These are phyloP conservation scores for Xylariaceae sp. DNA, from an alignment of 2,329 filamentous ascomycete species.

Conservation along the genomic window DNA sequence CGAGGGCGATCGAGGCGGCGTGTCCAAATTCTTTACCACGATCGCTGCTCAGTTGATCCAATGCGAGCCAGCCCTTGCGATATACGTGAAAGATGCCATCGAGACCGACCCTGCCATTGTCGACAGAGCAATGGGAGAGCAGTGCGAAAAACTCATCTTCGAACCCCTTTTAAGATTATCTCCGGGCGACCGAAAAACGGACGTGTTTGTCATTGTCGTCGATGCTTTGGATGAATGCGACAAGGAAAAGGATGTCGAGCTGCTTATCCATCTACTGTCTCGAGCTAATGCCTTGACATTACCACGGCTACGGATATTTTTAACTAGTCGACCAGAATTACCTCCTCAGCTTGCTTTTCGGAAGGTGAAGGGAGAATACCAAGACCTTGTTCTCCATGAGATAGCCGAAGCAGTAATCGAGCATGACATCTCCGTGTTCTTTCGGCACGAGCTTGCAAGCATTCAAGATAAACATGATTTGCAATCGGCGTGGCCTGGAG, in stretches of 20 bases:
- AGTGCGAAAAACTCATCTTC: constrained; percentile 39
- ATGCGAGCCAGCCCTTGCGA: constrained; percentile 26
- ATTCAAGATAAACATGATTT: constrained; percentile 28
- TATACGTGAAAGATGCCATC: constrained; percentile 28
- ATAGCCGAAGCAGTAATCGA: constrained; percentile 28
- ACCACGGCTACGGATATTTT: constrained; percentile 30
- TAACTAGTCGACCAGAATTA: constrained; percentile 40
- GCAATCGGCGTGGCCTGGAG: constrained; percentile 27
- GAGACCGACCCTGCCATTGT: constrained; percentile 28
- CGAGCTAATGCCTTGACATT: constrained; percentile 11
- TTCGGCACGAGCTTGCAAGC: constrained; percentile 25
- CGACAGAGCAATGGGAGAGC: constrained; percentile 29
- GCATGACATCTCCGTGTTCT: constrained; percentile 34
- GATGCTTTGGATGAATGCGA: constrained; percentile 36
- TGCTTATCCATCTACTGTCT: constrained; percentile 30
- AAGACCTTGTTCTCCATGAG: constrained; percentile 34
- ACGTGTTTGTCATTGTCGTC: constrained; percentile 29
- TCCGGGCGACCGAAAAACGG: neutral
- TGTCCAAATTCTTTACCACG: constrained; percentile 37
- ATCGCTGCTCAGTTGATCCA: constrained; percentile 33
- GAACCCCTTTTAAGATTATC: constrained; percentile 27
- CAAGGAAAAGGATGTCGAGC: constrained; percentile 26
- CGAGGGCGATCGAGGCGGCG: constrained; percentile 35
- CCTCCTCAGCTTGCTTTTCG: constrained; percentile 35
- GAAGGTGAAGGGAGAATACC: constrained; percentile 22